phyloP scores from a whole-genome alignment of 2,329 filamentous ascomycete species.

The Aureobasidium vineae region DNA sequence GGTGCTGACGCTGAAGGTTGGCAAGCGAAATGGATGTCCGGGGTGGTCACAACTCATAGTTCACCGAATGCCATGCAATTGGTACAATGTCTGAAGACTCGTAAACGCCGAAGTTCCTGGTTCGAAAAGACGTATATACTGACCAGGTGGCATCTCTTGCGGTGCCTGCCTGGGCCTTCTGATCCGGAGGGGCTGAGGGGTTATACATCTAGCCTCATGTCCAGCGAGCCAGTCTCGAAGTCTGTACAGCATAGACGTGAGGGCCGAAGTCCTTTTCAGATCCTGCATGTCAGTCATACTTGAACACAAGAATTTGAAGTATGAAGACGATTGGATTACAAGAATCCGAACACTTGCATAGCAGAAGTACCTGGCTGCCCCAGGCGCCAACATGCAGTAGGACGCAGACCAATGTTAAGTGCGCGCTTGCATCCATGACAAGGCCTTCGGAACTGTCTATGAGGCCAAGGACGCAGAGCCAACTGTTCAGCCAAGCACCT shows the following conservation, averaged over 20 bases:
- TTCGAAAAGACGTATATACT: neutral
- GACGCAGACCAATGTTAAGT: neutral
- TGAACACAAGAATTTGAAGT: too few relatives aligned
- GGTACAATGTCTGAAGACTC: neutral
- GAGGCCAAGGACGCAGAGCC: neutral
- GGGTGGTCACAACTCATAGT: slow-evolving; percentile 2
- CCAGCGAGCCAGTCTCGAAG: neutral
- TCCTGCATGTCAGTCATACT: too few relatives aligned
- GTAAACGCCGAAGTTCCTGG: neutral
- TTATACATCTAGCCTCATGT: neutral
- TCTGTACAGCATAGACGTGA: neutral
- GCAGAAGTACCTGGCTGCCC: neutral
- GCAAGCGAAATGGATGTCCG: neutral
- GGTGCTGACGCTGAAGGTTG: neutral
- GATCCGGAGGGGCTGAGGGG: neutral
- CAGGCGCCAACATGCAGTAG: neutral
- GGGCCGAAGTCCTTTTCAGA: neutral
- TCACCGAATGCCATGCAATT: neutral
- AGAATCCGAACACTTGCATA: neutral
- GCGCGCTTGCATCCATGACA: neutral
- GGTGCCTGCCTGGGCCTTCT: neutral
- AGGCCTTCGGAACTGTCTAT: neutral
- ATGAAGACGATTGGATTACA: neutral
- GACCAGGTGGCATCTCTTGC: neutral
- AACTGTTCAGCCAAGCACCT: neutral